Percentiles rank a stretch among this genome's conserved stretches.
Conservation (phyloP, 1,284 basidiomycete species). For the Rhodotorula sp. region DNA sequence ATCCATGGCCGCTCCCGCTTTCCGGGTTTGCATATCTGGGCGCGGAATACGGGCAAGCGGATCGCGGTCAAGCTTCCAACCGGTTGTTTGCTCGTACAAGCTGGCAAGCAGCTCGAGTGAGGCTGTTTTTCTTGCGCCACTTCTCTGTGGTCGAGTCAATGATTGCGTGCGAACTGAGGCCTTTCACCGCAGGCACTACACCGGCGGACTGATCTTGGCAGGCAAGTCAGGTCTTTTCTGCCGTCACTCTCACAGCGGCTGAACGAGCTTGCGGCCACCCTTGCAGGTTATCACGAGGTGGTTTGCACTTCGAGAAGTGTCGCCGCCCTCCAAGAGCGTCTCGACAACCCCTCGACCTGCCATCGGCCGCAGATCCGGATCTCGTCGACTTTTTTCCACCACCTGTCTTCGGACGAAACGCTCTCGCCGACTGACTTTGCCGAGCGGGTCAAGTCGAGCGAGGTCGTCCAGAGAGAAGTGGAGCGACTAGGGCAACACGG, state of each 20-base stretch:
- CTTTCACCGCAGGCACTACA: constrained; percentile 72
- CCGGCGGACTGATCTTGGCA: constrained; percentile 76
- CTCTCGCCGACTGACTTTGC: constrained; percentile 10
- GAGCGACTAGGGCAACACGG: constrained; percentile 51
- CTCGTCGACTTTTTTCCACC: constrained; percentile 92
- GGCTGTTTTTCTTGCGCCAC: background rate
- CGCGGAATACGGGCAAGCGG: constrained; percentile 80
- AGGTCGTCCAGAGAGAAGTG: constrained; percentile 46
- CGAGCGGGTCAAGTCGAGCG: background rate
- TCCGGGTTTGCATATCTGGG: constrained; percentile 84
- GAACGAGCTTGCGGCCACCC: background rate
- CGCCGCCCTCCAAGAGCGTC: constrained; percentile 63
- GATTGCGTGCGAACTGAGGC: constrained; percentile 45
- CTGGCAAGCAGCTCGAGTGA: constrained; percentile 83
- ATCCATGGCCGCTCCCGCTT: constrained; percentile 86
- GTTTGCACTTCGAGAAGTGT: constrained; percentile 77
- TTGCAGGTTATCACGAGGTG: constrained; percentile 73
- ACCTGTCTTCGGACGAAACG: constrained; percentile 75
- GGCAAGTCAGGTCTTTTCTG: constrained; percentile 11
- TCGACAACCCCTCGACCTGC: constrained; percentile 54
- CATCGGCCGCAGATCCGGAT: constrained; percentile 82
- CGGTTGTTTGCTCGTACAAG: constrained; percentile 65
- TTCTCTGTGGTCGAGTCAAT: background rate
- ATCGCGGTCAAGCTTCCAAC: constrained; percentile 77
- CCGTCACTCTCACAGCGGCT: constrained; percentile 11